Evolutionary conservation across 225 moss, liverwort and hornwort genomes (phyloP), one percentile per base, ranked within the genome.

Genomic region (Pseudisothecium myosuroides): DNA sequence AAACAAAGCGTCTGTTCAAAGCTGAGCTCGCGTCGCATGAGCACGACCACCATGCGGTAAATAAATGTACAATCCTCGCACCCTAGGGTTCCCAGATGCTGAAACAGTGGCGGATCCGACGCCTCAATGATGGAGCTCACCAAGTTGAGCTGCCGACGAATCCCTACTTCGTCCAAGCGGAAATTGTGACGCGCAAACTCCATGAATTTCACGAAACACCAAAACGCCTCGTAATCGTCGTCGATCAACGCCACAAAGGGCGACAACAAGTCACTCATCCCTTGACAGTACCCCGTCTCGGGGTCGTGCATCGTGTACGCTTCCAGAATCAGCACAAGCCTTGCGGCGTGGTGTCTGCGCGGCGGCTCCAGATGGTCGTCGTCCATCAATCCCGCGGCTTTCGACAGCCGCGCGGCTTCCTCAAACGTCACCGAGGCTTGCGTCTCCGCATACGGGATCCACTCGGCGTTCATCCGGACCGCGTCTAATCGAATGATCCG

Each of bases 181-280:
- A 97, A 99, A 84, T 99, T 99, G 18, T 95, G 95, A 31, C 96
- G 95, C 12, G 99, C 97, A 68, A 91, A 88, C 81, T 96, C 95
- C 99, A 99, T 99, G 86, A 97, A 99, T 88, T 97, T 95, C 50
- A 97, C 97, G 75, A 95, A 99, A 88, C 97, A 99, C 99, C 99
- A 97, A 63, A 99, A 99, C 2, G 99, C 97, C 83, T 96, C 93
- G 31, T 92, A 93, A 75, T 99, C 96, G 11, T 96, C 95, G 78
- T 95, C 99, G 77, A 97, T 96, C 47, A 99, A 89, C 14, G 99
- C 99, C 62, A 97, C 96, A 58, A 99, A 99, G 36, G 99, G 99
- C 24, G 99, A 97, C 18, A 99, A 94, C 85, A 99, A 89, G 89
- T 99, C 99, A 79, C 97, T 97, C 99, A 99, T 99, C 26, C 99